Evolutionary conservation across 2,329 filamentous ascomycete species (phyloP), one percentile per base, ranked within the genome.

Genomic region (Grosmannia penicillata): DNA sequence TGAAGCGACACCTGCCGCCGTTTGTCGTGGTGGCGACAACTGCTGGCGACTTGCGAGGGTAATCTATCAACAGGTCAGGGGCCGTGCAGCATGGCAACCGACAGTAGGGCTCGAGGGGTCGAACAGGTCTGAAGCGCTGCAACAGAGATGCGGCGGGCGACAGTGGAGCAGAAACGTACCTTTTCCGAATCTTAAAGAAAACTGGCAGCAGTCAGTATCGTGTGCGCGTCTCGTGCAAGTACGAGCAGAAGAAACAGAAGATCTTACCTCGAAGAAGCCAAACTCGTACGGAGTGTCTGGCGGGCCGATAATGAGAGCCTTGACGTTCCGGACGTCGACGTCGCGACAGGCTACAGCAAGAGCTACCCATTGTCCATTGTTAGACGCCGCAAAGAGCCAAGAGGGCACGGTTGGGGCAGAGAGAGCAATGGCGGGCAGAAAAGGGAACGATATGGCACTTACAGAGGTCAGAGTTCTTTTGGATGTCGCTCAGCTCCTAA

Each of bases 201-300:
- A 93, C 81, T 87, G 42, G 13, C 30, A 28, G 3, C 28, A 5
- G 35, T 39, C 22, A 43, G 36, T 11, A n/a, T 17, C 22, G n/a
- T n/a, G n/a, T n/a, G n/a, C n/a, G n/a, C n/a, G n/a, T n/a, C n/a
- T n/a, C n/a, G n/a, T n/a, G n/a, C n/a, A n/a, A n/a, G n/a, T 25
- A 23, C 2, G 6, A 18, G 8, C n/a, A 17, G 4, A 23, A 15
- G 19, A 25, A 21, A 10, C 15, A 8, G 39, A 54, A n/a, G n/a
- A n/a, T n/a, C 66, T 43, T 56, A 91, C 86, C 70, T 96, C 86
- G 54, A 93, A 96, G 61, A 95, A 95, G 4, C 91, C 91, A 53
- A 93, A 95, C 57, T 95, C 87, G 57, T 98, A 98, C 0, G 89
- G 87, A 1, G 87, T 93, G 49, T 91, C 87, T 47, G 89, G 85